phyloP scores from a whole-genome alignment of 2,329 filamentous ascomycete species.

The Pseudogymnoascus sp. region DNA sequence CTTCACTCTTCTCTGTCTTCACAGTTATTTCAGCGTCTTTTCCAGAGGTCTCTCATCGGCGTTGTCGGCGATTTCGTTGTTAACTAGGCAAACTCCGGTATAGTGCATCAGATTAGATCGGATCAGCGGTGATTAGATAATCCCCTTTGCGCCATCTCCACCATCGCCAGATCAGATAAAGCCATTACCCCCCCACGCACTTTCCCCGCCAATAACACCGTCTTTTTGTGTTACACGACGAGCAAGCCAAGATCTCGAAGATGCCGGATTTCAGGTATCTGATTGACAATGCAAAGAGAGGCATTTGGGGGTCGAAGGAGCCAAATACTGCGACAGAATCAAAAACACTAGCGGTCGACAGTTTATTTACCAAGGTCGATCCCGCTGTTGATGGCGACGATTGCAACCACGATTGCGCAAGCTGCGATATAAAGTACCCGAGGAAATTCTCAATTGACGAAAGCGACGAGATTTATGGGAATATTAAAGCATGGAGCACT shows the following conservation, averaged over 20 bases:
- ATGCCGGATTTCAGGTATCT: slow-evolving; percentile 19
- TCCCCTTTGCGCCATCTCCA: background rate
- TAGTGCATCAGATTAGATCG: slow-evolving; percentile 6
- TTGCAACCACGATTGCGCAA: slow-evolving; percentile 78
- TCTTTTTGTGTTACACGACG: slow-evolving; percentile 1
- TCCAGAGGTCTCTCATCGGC: background rate
- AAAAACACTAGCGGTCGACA: slow-evolving; percentile 12
- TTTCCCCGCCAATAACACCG: background rate
- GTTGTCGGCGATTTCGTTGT: background rate
- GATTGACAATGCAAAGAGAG: slow-evolving; percentile 19
- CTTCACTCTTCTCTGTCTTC: background rate
- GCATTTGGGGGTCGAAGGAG: slow-evolving; percentile 20
- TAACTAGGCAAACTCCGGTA: background rate
- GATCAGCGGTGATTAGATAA: background rate
- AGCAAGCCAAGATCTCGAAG: background rate
- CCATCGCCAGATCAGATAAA: background rate
- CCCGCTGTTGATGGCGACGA: slow-evolving; percentile 78
- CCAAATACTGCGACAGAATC: slow-evolving; percentile 7
- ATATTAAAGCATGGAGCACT: slow-evolving; percentile 78
- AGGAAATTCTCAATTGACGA: slow-evolving; percentile 63
- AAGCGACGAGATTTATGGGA: slow-evolving; percentile 71
- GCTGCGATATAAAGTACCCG: slow-evolving; percentile 72
- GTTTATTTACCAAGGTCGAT: slow-evolving; percentile 65
- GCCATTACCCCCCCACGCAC: background rate
- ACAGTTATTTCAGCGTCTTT: background rate